A percentile compares a stretch with the other conserved stretches of the same genome.
Conservation (phyloP, 352 stramenopile genomes). For the Phytopythium delawarense region DNA sequence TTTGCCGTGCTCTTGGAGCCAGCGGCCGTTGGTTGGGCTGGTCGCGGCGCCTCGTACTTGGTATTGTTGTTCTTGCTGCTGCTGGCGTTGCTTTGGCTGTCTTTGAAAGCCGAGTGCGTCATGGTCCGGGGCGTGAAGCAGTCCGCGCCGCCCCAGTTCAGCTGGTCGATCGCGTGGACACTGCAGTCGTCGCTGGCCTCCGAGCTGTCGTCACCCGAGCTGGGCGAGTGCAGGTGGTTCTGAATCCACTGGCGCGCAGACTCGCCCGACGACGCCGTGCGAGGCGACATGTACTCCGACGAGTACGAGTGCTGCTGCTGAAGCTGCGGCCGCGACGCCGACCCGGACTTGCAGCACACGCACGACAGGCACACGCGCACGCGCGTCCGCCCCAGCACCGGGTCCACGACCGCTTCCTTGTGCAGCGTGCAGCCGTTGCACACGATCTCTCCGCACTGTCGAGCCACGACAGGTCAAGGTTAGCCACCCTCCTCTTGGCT, state of each 20-base stretch:
- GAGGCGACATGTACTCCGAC: slow-evolving; percentile 1
- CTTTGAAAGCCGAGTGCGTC: not conserved
- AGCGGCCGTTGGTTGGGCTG: slow-evolving; percentile 5
- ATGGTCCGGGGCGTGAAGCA: slow-evolving; percentile 5
- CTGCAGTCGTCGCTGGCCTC: not conserved
- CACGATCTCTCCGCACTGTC: slow-evolving; percentile 73
- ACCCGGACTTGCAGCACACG: slow-evolving; percentile 36
- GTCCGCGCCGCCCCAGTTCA: not conserved
- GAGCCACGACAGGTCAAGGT: slow-evolving; percentile 1
- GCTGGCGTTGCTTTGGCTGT: slow-evolving; percentile 7
- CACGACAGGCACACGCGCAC: slow-evolving; percentile 82
- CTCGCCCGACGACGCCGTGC: slow-evolving; percentile 3
- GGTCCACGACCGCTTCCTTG: slow-evolving; percentile 53
- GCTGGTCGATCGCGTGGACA: slow-evolving; percentile 14
- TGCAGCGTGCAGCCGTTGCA: slow-evolving; percentile 78
- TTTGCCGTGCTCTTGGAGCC: not conserved
- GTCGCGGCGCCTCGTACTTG: not conserved
- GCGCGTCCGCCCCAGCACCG: slow-evolving; percentile 45
- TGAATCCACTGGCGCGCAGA: slow-evolving; percentile 41
- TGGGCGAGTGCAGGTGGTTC: slow-evolving; percentile 59
- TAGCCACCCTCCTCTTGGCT: not conserved
- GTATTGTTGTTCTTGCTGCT: slow-evolving; percentile 21
- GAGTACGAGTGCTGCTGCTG: not conserved
- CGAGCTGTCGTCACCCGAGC: slow-evolving; percentile 19
- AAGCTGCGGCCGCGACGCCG: slow-evolving; percentile 18